phyloP scores from a whole-genome alignment of 768 basidiomycete genomes.

The Sarcodon aspratus region DNA sequence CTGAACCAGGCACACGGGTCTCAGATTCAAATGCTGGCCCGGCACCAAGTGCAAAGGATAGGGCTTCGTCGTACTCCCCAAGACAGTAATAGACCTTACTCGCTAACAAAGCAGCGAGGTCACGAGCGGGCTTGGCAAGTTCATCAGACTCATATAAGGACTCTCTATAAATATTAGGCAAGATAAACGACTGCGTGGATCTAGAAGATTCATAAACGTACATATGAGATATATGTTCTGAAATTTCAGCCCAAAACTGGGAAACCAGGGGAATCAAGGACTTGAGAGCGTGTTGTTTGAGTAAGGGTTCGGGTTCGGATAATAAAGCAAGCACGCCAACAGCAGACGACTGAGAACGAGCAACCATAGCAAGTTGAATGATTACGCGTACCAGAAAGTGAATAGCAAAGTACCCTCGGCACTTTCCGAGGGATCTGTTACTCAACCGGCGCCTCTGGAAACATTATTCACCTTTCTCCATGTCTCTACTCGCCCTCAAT shows the following conservation, averaged over 20 bases:
- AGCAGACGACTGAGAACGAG: conserved; percentile 66
- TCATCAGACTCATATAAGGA: conserved; percentile 78
- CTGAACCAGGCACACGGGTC: conserved; percentile 45
- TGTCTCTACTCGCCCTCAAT: conserved; percentile 27
- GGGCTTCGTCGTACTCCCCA: conserved; percentile 89
- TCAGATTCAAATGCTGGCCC: conserved; percentile 79
- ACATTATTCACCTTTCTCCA: conserved; percentile 6
- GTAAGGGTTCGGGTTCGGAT: conserved; percentile 74
- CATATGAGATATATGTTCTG: conserved; percentile 87
- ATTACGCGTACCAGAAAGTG: conserved; percentile 6
- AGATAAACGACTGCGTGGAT: not conserved
- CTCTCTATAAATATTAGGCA: conserved; percentile 43
- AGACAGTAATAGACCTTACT: conserved; percentile 98
- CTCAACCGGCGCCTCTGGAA: conserved; percentile 7
- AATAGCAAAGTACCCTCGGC: not conserved
- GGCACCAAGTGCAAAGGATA: conserved; percentile 90
- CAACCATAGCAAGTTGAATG: conserved; percentile 38
- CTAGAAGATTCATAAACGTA: conserved; percentile 26
- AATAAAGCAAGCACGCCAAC: conserved; percentile 89
- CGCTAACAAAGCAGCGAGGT: conserved; percentile 83
- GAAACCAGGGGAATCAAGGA: conserved; percentile 77
- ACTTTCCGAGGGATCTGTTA: conserved; percentile 8
- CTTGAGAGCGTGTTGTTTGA: conserved; percentile 87
- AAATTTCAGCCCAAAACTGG: conserved; percentile 98
- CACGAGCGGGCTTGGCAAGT: conserved; percentile 60